Evolutionary conservation across 208 protist genomes (phyloP).

Genomic region (Porcisia deanei): DNA sequence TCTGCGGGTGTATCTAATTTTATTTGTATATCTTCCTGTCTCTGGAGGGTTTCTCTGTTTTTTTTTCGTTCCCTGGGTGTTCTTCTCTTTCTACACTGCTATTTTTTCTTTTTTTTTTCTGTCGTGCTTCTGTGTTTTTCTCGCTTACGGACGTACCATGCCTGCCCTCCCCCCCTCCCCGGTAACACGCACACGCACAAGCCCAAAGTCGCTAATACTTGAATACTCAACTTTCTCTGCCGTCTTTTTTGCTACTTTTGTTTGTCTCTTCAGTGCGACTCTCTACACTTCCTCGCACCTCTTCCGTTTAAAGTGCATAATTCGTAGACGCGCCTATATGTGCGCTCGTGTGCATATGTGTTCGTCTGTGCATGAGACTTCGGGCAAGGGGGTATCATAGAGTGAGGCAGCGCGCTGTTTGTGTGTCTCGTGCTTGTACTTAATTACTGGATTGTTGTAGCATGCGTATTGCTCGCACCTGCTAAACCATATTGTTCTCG

Average conservation of each 20-base stretch:
- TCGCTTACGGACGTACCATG: not conserved
- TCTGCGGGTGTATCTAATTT: conserved; percentile 5
- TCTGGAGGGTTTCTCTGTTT: not conserved
- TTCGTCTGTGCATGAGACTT: not conserved
- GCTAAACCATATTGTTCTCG: conserved; percentile 3
- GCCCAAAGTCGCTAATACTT: not conserved
- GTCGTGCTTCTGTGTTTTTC: not conserved
- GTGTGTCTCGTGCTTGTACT: not conserved
- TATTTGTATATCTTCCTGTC: not conserved
- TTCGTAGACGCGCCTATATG: not conserved
- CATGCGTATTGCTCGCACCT: not conserved
- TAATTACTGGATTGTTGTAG: not conserved
- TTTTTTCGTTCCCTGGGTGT: not conserved
- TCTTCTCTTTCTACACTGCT: conserved; percentile 9
- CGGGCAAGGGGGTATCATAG: not conserved
- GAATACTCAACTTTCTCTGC: not conserved
- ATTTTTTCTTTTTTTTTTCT: not conserved
- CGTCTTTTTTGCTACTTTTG: not conserved
- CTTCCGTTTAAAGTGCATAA: not conserved
- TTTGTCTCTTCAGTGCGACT: not conserved
- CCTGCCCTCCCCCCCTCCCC: not conserved
- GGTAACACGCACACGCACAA: not conserved
- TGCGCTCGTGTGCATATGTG: not conserved
- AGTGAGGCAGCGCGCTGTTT: not conserved
- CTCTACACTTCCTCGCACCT: not conserved